Evolutionary conservation across 2,329 filamentous ascomycete species (phyloP), one percentile per base, ranked within the genome.

Genomic region (Daldinia sp.): DNA sequence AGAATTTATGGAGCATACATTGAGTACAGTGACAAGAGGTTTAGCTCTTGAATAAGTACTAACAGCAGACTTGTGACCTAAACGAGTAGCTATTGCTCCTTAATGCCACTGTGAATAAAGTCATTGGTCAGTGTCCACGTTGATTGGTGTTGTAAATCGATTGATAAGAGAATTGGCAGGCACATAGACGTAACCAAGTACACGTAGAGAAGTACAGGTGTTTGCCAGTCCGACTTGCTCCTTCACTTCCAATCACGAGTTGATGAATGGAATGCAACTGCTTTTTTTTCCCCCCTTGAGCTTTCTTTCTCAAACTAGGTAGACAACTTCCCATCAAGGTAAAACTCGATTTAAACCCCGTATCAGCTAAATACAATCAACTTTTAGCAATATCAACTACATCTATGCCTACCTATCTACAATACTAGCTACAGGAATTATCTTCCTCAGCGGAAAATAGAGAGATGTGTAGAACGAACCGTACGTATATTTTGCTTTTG

Each of bases 401-500:
- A 23, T 41, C 17, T 23, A 15, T 45, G 15, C 13, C 21, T 21
- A 32, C 13, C n/a, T 15, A 15, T 2, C 21, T 45, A 27, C 8
- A 51, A 49, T 13, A 25, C 15, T 25, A 32, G 50, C 34, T 13
- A 3, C 48, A 11, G 23, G 3, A 34, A 21, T 8, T 11, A 29
- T 17, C 19, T 19, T 34, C 25, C 35, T 27, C 21, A 2, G 10
- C 39, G 17, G 7, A 56, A 19, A 32, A 50, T n/a, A 47, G 21
- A 49, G 15, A 25, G 25, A 64, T 66, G 63, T 66, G 63, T 50
- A 60, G 13, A 11, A 60, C 55, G 15, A 23, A 43, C 10, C 63
- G 63, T 66, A 60, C 5, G 63, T 66, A 60, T 43, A 58, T 29
- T n/a, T 30, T n/a, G n/a, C n/a, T n/a, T n/a, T n/a, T n/a, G n/a